These are phyloP conservation scores for Colletotrichum cereale DNA, from an alignment of 2,329 filamentous ascomycete species.

Conservation along the genomic window DNA sequence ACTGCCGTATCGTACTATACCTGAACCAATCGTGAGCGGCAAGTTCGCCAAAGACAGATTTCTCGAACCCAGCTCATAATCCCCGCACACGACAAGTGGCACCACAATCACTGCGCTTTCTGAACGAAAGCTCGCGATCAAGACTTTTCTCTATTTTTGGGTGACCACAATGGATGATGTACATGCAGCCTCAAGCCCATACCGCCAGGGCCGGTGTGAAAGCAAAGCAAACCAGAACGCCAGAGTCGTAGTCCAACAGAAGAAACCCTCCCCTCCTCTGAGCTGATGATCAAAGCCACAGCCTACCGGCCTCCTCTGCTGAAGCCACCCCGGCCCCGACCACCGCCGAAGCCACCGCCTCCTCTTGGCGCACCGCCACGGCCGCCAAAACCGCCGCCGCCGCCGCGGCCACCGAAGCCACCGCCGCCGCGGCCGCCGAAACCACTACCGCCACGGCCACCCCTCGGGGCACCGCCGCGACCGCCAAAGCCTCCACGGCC, in stretches of 20 bases:
- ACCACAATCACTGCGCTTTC: not conserved
- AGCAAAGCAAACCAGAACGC: slow-evolving; percentile 40
- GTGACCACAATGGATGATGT: slow-evolving; percentile 38
- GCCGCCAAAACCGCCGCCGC: slow-evolving; percentile 46
- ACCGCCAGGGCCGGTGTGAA: slow-evolving; percentile 33
- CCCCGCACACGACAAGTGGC: not conserved
- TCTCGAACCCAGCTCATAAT: too few species aligned
- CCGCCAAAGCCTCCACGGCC: slow-evolving; percentile 48
- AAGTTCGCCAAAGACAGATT: not conserved
- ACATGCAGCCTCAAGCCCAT: slow-evolving; percentile 36
- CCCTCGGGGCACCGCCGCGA: slow-evolving; percentile 42
- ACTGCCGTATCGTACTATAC: not conserved
- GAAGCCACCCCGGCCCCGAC: slow-evolving; percentile 40
- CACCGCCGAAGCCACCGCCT: slow-evolving; percentile 36
- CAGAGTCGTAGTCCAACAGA: slow-evolving; percentile 39
- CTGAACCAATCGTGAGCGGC: too few species aligned
- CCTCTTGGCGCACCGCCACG: slow-evolving; percentile 42
- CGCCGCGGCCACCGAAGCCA: slow-evolving; percentile 18
- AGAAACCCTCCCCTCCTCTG: slow-evolving; percentile 31
- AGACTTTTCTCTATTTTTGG: slow-evolving; percentile 26
- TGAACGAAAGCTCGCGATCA: slow-evolving; percentile 11
- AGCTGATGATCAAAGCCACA: slow-evolving; percentile 1
- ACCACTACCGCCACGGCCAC: slow-evolving; percentile 48
- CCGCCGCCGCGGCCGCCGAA: slow-evolving; percentile 39
- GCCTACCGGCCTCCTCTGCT: slow-evolving; percentile 39